A percentile compares a stretch with the other conserved stretches of the same genome.
These are phyloP conservation scores for Davidsoniella virescens DNA, from an alignment of 2,329 filamentous ascomycete species.

Conservation along the genomic window DNA sequence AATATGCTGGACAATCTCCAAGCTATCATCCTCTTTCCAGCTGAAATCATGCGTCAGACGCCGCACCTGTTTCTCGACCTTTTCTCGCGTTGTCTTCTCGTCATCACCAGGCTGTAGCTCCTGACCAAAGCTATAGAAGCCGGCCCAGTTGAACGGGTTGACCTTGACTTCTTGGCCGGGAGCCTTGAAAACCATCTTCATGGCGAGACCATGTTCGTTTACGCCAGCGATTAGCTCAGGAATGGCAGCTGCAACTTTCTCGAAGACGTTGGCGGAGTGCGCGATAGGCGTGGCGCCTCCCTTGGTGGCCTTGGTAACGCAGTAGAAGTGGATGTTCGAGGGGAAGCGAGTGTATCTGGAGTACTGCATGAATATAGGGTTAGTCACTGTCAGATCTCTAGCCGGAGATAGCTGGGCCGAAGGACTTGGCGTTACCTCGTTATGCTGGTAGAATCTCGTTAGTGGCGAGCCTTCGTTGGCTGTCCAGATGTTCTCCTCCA, in stretches of 20 bases:
- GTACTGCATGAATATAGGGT: conserved; percentile 5
- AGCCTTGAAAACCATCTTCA: conserved; percentile 15
- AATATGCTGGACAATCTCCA: conserved; percentile 14
- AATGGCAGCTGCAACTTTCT: conserved; percentile 12
- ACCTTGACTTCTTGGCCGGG: conserved; percentile 14
- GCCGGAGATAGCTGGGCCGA: background rate
- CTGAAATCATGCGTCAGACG: conserved; percentile 13
- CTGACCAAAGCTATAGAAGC: conserved; percentile 19
- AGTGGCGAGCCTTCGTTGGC: conserved; percentile 15
- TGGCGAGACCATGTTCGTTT: conserved; percentile 13
- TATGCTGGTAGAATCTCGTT: conserved; percentile 15
- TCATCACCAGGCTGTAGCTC: conserved; percentile 15
- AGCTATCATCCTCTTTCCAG: conserved; percentile 12
- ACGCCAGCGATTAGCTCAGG: conserved; percentile 14
- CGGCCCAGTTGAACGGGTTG: conserved; percentile 14
- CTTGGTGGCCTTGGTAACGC: conserved; percentile 12
- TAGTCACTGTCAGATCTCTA: background rate
- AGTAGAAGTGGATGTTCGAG: conserved; percentile 14
- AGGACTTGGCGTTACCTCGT: conserved; percentile 11
- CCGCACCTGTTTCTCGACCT: conserved; percentile 14
- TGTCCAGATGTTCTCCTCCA: conserved; percentile 15
- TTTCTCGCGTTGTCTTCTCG: conserved; percentile 5
- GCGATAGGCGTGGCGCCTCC: conserved; percentile 14
- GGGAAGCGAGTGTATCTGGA: conserved; percentile 14
- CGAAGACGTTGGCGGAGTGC: conserved; percentile 12